Evolutionary conservation across 179 eudicot genomes (phyloP), one percentile per base, ranked within the genome.

Genomic region (Drosera spatulata): DNA sequence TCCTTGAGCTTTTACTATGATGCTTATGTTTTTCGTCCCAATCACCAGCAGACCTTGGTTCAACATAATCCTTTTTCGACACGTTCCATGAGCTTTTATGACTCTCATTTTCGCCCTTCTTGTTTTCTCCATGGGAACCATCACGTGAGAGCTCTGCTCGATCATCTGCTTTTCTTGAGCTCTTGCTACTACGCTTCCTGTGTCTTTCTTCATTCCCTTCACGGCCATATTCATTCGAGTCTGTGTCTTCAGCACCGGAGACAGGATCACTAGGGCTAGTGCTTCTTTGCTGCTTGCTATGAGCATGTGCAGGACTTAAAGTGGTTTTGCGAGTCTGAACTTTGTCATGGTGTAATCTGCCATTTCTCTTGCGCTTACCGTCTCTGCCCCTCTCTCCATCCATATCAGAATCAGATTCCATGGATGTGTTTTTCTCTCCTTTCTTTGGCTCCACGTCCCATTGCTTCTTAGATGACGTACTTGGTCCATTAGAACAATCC

Each of bases 191-290:
- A 50, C 2, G 44, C 47, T 43, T 58, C 42, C 41, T 66, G 50
- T 33, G 53, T 55, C 57, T 55, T 43, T 72, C 69, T 62, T 61
- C 66, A 40, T 60, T 67, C 56, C 55, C 59, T 48, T 54, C 60
- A 10, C 13, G 62, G 66, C 62, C 51, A 46, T 69, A 63, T 60
- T 61, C 58, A 50, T 63, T 57, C 38, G 74, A 66, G 43, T 69
- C 76, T 55, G 22, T 41, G 44, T 70, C 73, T 41, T 59, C 66
- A n/a, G 56, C 47, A 45, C 64, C 69, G 43, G 66, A 62, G 58
- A 55, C 11, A 40, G 45, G 11, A 53, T 7, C 45, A 55, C 58
- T 65, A 67, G 60, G 63, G 13, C 61, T 14, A 50, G 5, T 39
- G 38, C 38, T 7, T 55, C 41, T 57, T 40, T 49, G 53, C 15